These are phyloP conservation scores for Thalassiosira delicatula DNA, from an alignment of 352 stramenopile genomes.

Conservation along the genomic window DNA sequence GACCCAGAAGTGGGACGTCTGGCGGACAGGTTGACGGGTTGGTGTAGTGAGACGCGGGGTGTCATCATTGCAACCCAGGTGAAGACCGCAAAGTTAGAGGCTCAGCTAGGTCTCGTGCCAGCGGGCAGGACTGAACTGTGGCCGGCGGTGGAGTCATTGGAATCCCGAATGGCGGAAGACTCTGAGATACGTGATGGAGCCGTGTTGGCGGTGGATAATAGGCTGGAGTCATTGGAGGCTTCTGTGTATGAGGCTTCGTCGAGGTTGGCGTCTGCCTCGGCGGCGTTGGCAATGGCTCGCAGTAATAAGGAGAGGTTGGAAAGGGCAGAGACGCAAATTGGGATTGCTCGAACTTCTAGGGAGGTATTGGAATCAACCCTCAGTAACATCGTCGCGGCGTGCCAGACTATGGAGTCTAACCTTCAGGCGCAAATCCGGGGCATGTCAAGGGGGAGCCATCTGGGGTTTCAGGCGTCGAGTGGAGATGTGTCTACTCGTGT, in stretches of 20 bases:
- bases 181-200: background rate
- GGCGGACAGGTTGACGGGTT: background rate
- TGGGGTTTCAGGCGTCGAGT: too few species aligned
- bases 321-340: background rate
- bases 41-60: background rate
- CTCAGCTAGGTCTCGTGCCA: background rate
- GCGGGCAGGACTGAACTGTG: background rate
- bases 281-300: too few species aligned
- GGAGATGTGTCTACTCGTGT: background rate
- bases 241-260: background rate
- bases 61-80: background rate
- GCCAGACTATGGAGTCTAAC: background rate
- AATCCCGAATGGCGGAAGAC: background rate
- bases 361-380: background rate
- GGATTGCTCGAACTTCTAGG: background rate
- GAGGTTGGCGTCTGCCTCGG: background rate
- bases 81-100: background rate
- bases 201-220: background rate
- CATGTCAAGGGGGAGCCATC: too few species aligned
- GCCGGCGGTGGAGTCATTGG: background rate
- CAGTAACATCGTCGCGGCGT: background rate
- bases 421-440: background rate
- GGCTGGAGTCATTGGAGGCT: background rate
- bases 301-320: too few species aligned
- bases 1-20: background rate